Percentiles rank a stretch among this genome's conserved stretches.
phyloP scores from a whole-genome alignment of 805 yeast genomes.

The Saturnispora besseyi region DNA sequence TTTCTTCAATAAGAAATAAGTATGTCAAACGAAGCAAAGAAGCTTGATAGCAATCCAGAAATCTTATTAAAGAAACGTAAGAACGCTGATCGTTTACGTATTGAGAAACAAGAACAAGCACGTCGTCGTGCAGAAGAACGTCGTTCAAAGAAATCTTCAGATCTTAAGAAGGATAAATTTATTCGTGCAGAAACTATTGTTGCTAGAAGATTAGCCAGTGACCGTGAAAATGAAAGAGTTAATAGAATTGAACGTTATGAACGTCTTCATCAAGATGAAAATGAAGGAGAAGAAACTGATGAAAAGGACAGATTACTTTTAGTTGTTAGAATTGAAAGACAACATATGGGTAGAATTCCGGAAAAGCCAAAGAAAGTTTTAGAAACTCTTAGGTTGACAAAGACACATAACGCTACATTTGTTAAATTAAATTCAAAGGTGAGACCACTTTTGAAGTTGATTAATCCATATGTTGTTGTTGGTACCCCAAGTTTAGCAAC shows the following conservation, averaged over 20 bases:
- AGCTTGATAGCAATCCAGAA: constrained; percentile 65
- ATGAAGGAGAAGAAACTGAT: constrained; percentile 19
- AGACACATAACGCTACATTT: constrained; percentile 62
- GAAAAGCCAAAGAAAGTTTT: constrained; percentile 52
- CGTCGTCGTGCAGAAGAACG: constrained; percentile 40
- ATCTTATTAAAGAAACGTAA: constrained; percentile 70
- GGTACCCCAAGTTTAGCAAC: constrained; percentile 70
- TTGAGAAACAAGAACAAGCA: constrained; percentile 64
- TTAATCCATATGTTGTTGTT: constrained; percentile 64
- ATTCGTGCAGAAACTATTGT: constrained; percentile 69
- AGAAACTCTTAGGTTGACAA: constrained; percentile 49
- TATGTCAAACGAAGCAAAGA: constrained; percentile 25
- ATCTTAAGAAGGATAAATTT: constrained; percentile 41
- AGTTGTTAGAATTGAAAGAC: constrained; percentile 60
- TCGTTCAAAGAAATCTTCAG: constrained; percentile 34
- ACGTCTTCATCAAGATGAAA: constrained; percentile 22
- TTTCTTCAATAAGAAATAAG: background rate
- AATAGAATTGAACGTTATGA: constrained; percentile 52
- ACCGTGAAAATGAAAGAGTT: constrained; percentile 61
- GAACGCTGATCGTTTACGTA: constrained; percentile 62
- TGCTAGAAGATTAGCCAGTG: constrained; percentile 53
- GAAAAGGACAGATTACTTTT: constrained; percentile 42
- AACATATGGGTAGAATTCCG: constrained; percentile 57
- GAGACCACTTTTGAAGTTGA: constrained; percentile 53
- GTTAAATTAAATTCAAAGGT: constrained; percentile 53